Evolutionary conservation across 768 basidiomycete genomes (phyloP), one percentile per base, ranked within the genome.

Genomic region (Saitozyma sp.): DNA sequence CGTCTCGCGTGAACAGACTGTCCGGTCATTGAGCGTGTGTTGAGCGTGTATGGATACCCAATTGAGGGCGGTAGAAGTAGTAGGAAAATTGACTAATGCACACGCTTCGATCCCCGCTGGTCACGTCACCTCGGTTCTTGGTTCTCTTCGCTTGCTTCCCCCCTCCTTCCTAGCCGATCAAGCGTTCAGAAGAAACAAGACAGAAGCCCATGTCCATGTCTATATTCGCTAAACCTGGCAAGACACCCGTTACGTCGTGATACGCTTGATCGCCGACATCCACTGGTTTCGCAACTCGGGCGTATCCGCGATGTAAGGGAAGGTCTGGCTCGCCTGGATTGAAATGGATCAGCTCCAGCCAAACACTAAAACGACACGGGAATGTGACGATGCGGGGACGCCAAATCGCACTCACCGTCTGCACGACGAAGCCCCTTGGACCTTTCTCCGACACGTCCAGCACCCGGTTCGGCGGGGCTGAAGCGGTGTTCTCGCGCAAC

Each of bases 381-480:
- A n/a, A 29, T 29, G 29, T 29, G 29, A 40, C 11, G 2, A 48
- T 29, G 29, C 29, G 29, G 2, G 29, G 29, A 29, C 29, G 29
- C 29, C 29, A 29, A 29, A 29, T 29, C 29, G 16, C 10, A 68
- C 75, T 71, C 56, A 74, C 76, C 49, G 76, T 78, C 39, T 74
- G 72, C 9, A 78, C 72, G 13, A 65, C 49, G 54, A 78, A 78
- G 6, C 68, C 71, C 46, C 66, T 67, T 2, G 64, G 51, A 8
- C 72, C 72, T 57, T 74, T 74, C 53, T 70, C 66, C 19, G 57
- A 43, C 2, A 72, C 61, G 20, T 72, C 69, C 45, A 65, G 56
- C 0, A 77, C 74, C 17, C 62, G 59, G 42, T 66, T 66, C 17
- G 65, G 49, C 29, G 29, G 29, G 29, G 45, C 11, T 46, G 45